Conservation (phyloP, 768 basidiomycete species). For the Butyriboletus loyo region DNA sequence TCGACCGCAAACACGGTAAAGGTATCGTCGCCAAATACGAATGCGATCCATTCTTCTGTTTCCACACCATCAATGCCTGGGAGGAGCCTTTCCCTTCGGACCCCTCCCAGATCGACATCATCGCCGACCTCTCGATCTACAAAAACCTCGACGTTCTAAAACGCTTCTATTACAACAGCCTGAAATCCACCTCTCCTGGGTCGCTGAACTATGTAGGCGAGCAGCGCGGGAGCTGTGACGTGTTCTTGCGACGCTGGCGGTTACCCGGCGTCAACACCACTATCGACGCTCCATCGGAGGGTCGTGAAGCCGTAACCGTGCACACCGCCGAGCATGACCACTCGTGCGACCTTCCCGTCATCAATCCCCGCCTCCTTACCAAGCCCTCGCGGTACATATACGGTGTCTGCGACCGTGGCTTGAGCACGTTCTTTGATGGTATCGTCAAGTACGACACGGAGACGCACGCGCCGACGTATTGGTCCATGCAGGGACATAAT, state of each 20-base stretch:
- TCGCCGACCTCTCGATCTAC: slow-evolving; percentile 37
- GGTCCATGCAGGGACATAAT: slow-evolving; percentile 29
- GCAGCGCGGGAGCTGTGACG: slow-evolving; percentile 12
- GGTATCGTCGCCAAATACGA: slow-evolving; percentile 39
- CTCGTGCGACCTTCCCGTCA: slow-evolving; percentile 36
- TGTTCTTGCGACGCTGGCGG: slow-evolving; percentile 31
- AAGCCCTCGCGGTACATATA: slow-evolving; percentile 34
- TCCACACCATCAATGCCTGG: slow-evolving; percentile 41
- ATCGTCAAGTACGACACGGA: slow-evolving; percentile 37
- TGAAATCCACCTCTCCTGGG: slow-evolving; percentile 26
- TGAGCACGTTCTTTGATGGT: slow-evolving; percentile 34
- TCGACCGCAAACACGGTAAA: slow-evolving; percentile 35
- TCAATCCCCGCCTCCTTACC: slow-evolving; percentile 32
- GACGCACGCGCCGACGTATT: slow-evolving; percentile 20
- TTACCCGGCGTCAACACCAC: slow-evolving; percentile 25
- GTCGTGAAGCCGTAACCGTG: slow-evolving; percentile 16
- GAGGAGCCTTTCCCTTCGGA: slow-evolving; percentile 26
- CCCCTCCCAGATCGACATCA: slow-evolving; percentile 28
- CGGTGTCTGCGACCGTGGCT: slow-evolving; percentile 25
- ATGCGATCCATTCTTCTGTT: slow-evolving; percentile 38
- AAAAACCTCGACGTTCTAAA: slow-evolving; percentile 32
- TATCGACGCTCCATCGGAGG: slow-evolving; percentile 10
- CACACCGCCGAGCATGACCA: slow-evolving; percentile 25
- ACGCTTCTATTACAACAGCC: slow-evolving; percentile 28
- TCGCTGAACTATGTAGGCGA: slow-evolving; percentile 27